Evolutionary conservation across 305 asterid genomes (phyloP).

Genomic region (Solanum chacoense): DNA sequence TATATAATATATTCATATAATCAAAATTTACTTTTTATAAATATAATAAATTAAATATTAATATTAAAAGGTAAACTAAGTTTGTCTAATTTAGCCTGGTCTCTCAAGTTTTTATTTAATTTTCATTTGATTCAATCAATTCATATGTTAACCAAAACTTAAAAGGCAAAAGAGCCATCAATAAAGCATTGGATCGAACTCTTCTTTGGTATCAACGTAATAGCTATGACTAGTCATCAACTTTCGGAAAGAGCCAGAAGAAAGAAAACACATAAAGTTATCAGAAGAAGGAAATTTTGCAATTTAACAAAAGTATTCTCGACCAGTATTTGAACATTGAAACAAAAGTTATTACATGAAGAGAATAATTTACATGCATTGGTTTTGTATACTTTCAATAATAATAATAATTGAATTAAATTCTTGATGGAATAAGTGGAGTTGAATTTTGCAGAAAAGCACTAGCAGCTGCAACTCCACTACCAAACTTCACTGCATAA

Average conservation of each 20-base stretch:
- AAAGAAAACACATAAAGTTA: background rate
- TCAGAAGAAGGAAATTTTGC: background rate
- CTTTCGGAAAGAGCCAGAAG: background rate
- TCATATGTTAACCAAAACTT: background rate
- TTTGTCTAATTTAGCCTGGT: background rate
- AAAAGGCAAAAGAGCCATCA: background rate
- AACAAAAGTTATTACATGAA: background rate
- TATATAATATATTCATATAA: too few relatives aligned
- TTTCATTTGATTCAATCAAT: background rate
- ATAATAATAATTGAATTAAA: conserved; percentile 23
- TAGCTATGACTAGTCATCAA: background rate
- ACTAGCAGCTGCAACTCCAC: conserved; percentile 93
- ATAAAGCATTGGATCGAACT: background rate
- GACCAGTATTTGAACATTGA: background rate
- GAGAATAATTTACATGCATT: background rate
- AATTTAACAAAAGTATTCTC: background rate
- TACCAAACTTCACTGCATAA: conserved; percentile 81
- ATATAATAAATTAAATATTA: background rate
- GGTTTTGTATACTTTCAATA: background rate
- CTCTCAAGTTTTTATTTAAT: background rate
- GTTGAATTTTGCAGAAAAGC: conserved; percentile 73
- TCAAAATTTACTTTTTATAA: background rate
- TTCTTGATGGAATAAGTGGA: conserved; percentile 93
- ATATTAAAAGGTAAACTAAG: background rate
- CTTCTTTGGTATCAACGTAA: background rate